Percentiles rank a stretch among this genome's conserved stretches.
These are phyloP conservation scores for Nemania diffusa DNA, from an alignment of 2,329 filamentous ascomycete genomes.

Conservation along the genomic window DNA sequence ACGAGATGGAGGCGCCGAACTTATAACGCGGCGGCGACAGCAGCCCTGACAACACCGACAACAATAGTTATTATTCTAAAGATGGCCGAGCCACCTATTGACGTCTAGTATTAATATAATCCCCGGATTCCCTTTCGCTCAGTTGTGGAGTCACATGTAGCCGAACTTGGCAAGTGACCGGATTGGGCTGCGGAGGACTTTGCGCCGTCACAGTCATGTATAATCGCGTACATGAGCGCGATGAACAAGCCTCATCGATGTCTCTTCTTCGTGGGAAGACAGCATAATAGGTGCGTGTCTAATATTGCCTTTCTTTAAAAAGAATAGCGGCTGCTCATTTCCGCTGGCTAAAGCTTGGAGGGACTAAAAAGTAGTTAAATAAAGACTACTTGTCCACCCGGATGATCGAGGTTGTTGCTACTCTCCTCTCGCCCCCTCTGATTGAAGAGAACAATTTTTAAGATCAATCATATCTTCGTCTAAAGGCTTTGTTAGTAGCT, in stretches of 20 bases:
- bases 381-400: constrained; percentile 7
- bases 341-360: constrained; percentile 15
- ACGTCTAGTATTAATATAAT: neutral
- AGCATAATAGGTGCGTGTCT: neutral
- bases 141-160: neutral
- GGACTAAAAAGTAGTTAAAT: constrained; percentile 2
- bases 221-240: neutral
- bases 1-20: neutral
- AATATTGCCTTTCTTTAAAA: neutral
- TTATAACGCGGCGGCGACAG: neutral
- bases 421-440: neutral
- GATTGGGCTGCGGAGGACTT: constrained; percentile 26
- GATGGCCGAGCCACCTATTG: neutral
- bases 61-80: neutral
- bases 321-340: constrained; percentile 3
- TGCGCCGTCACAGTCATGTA: constrained; percentile 17
- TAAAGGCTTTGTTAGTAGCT: neutral
- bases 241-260: constrained; percentile 21
- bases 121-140: neutral
- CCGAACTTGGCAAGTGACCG: constrained; percentile 21
- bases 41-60: neutral
- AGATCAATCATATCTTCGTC: neutral
- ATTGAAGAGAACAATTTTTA: neutral
- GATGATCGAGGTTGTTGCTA: neutral
- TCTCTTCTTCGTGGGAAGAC: neutral